Conservation (phyloP, 768 basidiomycete species). For the Porphyrellus cyaneotinctus region DNA sequence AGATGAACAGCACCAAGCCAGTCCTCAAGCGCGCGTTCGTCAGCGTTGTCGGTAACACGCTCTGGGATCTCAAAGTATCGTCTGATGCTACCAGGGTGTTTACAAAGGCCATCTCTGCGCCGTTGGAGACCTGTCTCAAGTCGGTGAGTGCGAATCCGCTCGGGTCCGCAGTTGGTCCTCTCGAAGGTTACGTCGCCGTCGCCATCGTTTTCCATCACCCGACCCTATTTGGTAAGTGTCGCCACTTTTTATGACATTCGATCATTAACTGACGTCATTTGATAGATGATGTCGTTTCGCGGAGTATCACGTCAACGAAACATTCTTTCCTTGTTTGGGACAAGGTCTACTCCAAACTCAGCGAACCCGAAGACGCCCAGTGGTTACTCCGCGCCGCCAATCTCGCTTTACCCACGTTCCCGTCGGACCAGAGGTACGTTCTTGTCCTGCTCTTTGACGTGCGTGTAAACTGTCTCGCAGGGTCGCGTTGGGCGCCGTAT, state of each 20-base stretch:
- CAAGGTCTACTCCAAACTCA: conserved; percentile 75
- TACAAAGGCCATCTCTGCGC: conserved; percentile 49
- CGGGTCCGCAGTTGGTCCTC: conserved; percentile 56
- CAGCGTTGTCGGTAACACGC: conserved; percentile 54
- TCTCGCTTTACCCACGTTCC: conserved; percentile 44
- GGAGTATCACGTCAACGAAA: conserved; percentile 55
- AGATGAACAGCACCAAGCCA: conserved; percentile 67
- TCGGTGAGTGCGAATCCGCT: conserved; percentile 57
- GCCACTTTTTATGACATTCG: too few species aligned
- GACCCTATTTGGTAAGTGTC: conserved; percentile 50
- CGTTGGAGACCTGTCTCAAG: conserved; percentile 71
- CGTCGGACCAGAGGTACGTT: conserved; percentile 44
- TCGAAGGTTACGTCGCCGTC: conserved; percentile 81
- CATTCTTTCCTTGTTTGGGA: conserved; percentile 88
- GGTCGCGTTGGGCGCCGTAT: conserved; percentile 56
- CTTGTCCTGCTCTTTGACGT: not conserved
- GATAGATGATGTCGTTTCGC: conserved; percentile 44
- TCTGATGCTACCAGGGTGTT: conserved; percentile 39
- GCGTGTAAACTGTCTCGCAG: conserved; percentile 36
- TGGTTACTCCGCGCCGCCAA: conserved; percentile 75
- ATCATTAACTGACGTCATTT: not conserved
- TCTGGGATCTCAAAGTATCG: conserved; percentile 43
- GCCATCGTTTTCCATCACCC: conserved; percentile 65
- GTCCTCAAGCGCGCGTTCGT: conserved; percentile 54
- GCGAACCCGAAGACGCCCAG: conserved; percentile 54